Evolutionary conservation across 1,139 yeast genomes (phyloP).

Genomic region (Suhomyces ambrosiae): DNA sequence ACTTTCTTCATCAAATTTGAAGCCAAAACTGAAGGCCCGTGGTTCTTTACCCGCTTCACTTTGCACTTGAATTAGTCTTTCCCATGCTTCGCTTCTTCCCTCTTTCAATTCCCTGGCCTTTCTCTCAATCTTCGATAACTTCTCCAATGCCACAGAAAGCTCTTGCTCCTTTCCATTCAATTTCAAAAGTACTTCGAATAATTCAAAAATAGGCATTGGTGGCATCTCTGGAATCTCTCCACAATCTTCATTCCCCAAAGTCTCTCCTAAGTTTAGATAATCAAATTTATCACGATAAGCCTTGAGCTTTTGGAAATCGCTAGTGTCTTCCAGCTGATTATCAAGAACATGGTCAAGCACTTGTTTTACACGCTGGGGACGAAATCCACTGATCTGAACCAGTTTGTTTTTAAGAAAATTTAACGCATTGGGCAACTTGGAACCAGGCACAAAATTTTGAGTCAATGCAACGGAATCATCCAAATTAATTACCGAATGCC

Average conservation of each 20-base stretch:
- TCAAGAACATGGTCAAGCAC: slow-evolving; percentile 34
- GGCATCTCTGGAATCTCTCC: slow-evolving; percentile 42
- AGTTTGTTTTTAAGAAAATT: slow-evolving; percentile 67
- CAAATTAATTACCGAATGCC: slow-evolving; percentile 88
- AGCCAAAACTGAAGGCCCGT: slow-evolving; percentile 35
- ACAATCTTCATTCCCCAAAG: slow-evolving; percentile 43
- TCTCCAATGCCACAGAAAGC: slow-evolving; percentile 35
- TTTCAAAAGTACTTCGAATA: slow-evolving; percentile 50
- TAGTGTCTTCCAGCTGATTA: slow-evolving; percentile 15
- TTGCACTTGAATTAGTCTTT: slow-evolving; percentile 18
- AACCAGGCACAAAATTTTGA: slow-evolving; percentile 78
- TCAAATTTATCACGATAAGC: slow-evolving; percentile 25
- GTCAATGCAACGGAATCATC: slow-evolving; percentile 82
- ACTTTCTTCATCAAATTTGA: slow-evolving; percentile 27
- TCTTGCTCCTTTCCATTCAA: slow-evolving; percentile 34
- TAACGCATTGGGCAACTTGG: slow-evolving; percentile 59
- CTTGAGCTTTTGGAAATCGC: slow-evolving; percentile 13
- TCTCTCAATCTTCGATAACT: slow-evolving; percentile 33
- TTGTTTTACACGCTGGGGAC: slow-evolving; percentile 50
- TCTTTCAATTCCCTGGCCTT: slow-evolving; percentile 21
- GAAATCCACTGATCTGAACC: slow-evolving; percentile 80
- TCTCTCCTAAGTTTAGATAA: slow-evolving; percentile 21
- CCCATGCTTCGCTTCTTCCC: slow-evolving; percentile 28
- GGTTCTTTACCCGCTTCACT: slow-evolving; percentile 5
- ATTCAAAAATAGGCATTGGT: slow-evolving; percentile 59